These are phyloP conservation scores for Metschnikowia arizonensis DNA, from an alignment of 805 yeast species.

Conservation along the genomic window DNA sequence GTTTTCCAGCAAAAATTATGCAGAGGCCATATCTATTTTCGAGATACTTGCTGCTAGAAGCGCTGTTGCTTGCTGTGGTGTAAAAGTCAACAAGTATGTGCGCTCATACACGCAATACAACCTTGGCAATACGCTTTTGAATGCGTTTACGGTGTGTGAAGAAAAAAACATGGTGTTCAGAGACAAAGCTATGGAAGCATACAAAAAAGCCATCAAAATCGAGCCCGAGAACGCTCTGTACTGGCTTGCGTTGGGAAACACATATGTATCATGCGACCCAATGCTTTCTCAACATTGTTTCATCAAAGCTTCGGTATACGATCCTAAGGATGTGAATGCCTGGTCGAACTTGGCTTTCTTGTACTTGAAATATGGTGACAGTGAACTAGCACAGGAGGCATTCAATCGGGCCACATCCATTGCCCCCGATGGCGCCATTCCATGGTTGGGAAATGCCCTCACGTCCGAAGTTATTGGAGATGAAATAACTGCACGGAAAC, in stretches of 20 bases:
- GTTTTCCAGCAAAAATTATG: constrained; percentile 14
- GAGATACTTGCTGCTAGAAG: constrained; percentile 46
- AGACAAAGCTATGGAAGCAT: constrained; percentile 49
- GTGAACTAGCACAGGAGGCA: constrained; percentile 67
- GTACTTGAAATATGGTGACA: constrained; percentile 64
- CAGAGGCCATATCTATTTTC: constrained; percentile 36
- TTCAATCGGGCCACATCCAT: constrained; percentile 71
- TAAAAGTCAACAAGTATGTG: constrained; percentile 43
- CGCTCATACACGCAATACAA: constrained; percentile 60
- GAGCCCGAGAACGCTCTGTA: constrained; percentile 67
- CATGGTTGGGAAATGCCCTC: constrained; percentile 89
- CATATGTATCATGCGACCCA: constrained; percentile 60
- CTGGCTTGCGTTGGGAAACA: constrained; percentile 84
- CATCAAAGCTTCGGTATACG: constrained; percentile 71
- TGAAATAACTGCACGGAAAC: constrained; percentile 43
- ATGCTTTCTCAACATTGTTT: constrained; percentile 89
- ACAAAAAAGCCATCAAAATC: constrained; percentile 65
- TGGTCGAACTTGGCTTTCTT: constrained; percentile 85
- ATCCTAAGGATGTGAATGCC: constrained; percentile 59
- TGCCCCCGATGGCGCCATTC: constrained; percentile 66
- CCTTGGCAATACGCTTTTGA: constrained; percentile 61
- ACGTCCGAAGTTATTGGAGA: constrained; percentile 52
- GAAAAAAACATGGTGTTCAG: constrained; percentile 24
- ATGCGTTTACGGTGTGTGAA: constrained; percentile 30
- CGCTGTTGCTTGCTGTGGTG: constrained; percentile 36